These are phyloP conservation scores for Saraca asoca DNA, from an alignment of 331 rosid genomes.

Conservation along the genomic window DNA sequence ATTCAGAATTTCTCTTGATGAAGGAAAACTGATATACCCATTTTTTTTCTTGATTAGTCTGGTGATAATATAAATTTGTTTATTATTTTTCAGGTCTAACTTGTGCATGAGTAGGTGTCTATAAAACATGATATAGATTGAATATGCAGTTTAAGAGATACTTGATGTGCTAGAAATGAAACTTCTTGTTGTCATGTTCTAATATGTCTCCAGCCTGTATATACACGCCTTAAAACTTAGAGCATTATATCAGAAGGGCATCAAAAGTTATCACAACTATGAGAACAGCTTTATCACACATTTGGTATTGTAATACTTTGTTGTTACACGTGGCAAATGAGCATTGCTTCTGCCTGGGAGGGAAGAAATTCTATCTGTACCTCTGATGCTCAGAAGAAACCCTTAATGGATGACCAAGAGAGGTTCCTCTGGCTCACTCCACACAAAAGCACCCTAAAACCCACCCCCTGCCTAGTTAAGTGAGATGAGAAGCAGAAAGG, in stretches of 20 bases:
- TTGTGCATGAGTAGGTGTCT: too few relatives aligned
- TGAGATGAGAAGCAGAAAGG: conserved; percentile 5
- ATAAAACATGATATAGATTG: neutral
- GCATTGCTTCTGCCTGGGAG: conserved; percentile 7
- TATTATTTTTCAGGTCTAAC: neutral
- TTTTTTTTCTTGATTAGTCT: neutral
- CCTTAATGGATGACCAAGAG: neutral
- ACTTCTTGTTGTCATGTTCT: neutral
- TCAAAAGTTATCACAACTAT: neutral
- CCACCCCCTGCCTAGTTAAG: conserved; percentile 9
- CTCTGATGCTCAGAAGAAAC: conserved; percentile 12
- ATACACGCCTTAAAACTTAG: neutral
- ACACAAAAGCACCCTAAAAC: neutral
- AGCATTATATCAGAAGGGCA: neutral
- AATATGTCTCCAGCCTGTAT: neutral
- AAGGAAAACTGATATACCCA: neutral
- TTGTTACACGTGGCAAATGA: conserved; percentile 7
- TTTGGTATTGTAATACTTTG: conserved; percentile 9
- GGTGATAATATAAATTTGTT: neutral
- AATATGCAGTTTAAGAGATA: neutral
- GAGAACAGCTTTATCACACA: neutral
- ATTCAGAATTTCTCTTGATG: conserved; percentile 14
- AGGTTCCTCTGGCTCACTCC: neutral
- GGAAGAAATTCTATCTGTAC: neutral
- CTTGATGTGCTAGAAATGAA: neutral